phyloP scores from a whole-genome alignment of 257 asterid species.

The Anisodus acutangulus region DNA sequence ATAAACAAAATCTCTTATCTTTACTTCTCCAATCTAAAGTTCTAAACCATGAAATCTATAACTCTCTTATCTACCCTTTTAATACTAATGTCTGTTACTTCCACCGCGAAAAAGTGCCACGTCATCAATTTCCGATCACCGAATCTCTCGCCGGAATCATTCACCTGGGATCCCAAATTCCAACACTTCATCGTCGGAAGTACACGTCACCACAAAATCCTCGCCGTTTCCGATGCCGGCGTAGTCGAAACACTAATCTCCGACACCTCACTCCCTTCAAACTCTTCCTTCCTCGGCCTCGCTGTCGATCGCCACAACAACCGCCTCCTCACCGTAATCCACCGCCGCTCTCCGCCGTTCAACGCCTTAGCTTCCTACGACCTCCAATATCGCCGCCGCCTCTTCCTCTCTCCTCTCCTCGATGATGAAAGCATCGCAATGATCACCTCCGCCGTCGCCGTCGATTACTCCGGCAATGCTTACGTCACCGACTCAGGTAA shows the following conservation, averaged over 20 bases:
- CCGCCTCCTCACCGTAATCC: conserved; percentile 78
- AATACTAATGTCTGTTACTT: conserved; percentile 34
- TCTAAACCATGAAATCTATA: background rate
- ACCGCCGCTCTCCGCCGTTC: conserved; percentile 36
- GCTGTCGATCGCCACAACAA: conserved; percentile 59
- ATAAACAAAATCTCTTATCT: too few species aligned
- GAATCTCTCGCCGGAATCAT: conserved; percentile 68
- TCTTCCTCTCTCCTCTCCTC: conserved; percentile 55
- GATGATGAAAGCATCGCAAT: conserved; percentile 33
- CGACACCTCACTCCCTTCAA: conserved; percentile 55
- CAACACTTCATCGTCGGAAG: conserved; percentile 82
- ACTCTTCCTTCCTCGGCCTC: conserved; percentile 62
- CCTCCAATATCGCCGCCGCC: conserved; percentile 49
- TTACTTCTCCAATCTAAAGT: too few species aligned
- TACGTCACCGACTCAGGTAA: conserved; percentile 72
- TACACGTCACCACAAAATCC: conserved; percentile 54
- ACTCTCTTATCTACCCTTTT: background rate
- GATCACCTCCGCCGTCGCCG: conserved; percentile 47
- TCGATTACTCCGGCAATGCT: conserved; percentile 68
- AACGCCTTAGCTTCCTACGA: conserved; percentile 69
- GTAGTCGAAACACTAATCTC: conserved; percentile 59
- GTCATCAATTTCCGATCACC: conserved; percentile 67
- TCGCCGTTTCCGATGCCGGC: conserved; percentile 84
- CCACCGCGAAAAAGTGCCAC: conserved; percentile 50
- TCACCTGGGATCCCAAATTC: conserved; percentile 71